A percentile compares a stretch with the other conserved stretches of the same genome.
Conservation (phyloP, 148 eudicot species). For the Vaccinium vitisidaea region DNA sequence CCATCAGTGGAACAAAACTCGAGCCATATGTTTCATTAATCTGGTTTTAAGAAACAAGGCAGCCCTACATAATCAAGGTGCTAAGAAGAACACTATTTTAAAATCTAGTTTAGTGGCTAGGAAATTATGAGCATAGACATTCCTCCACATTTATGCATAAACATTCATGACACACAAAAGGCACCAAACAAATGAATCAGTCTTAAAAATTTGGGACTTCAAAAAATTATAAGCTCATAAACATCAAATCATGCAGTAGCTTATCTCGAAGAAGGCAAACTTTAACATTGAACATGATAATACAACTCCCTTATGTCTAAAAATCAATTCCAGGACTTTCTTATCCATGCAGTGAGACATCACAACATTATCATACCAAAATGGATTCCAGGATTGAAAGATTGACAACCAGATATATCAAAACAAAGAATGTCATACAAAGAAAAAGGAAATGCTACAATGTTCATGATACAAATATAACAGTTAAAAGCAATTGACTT, state of each 20-base stretch:
- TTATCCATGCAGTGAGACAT: too few species aligned
- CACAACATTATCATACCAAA: too few species aligned
- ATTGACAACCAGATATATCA: too few species aligned
- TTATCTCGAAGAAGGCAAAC: background rate
- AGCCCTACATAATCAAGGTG: background rate
- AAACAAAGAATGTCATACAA: too few species aligned
- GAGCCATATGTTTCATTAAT: background rate
- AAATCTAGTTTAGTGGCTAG: background rate
- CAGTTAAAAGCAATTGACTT: too few species aligned
- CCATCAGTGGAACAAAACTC: background rate
- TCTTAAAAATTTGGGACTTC: background rate
- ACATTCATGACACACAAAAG: background rate
- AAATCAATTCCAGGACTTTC: background rate
- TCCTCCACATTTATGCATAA: background rate
- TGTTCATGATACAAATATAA: too few species aligned
- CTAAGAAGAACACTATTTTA: background rate
- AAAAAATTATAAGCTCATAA: slow-evolving; percentile 5
- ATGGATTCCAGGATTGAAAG: too few species aligned
- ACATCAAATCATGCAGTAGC: background rate
- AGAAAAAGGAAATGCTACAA: too few species aligned
- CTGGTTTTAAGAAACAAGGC: background rate
- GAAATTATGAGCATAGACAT: background rate
- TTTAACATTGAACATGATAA: background rate
- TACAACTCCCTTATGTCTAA: background rate
- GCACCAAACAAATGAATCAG: background rate